Evolutionary conservation across 306 rosid species (phyloP).

Genomic region (Prunus mongolica): DNA sequence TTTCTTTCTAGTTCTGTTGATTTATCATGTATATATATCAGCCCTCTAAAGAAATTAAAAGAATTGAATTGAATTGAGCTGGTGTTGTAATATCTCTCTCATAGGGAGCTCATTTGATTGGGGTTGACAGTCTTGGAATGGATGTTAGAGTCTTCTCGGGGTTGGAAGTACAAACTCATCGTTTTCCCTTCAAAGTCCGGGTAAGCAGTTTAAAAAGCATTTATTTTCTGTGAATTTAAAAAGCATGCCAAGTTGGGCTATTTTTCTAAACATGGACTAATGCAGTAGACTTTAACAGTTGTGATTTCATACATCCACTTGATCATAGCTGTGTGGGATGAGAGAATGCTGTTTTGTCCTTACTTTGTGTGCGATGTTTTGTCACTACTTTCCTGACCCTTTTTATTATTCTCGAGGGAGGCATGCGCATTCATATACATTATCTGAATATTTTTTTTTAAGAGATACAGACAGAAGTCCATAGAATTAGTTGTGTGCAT

Average conservation of each 20-base stretch:
- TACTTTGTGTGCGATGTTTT: not conserved
- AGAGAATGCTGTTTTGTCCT: not conserved
- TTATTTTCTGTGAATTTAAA: not conserved
- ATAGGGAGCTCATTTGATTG: constrained; percentile 80
- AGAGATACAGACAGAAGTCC: not conserved
- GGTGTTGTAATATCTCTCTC: constrained; percentile 3
- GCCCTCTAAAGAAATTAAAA: not conserved
- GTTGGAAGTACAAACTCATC: constrained; percentile 67
- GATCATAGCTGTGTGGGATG: not conserved
- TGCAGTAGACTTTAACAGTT: not conserved
- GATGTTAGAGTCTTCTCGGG: constrained; percentile 76
- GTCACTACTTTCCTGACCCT: not conserved
- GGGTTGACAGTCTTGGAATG: constrained; percentile 91
- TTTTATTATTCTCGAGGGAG: not conserved
- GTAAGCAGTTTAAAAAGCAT: constrained; percentile 43
- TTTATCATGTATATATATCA: not conserved
- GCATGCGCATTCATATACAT: not conserved
- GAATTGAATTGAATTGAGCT: not conserved
- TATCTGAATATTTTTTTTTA: not conserved
- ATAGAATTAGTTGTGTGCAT: too few species aligned
- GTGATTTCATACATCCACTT: not conserved
- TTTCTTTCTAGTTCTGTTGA: not conserved
- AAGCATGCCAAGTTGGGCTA: constrained; percentile 6
- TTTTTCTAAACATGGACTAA: not conserved
- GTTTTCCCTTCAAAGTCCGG: constrained; percentile 81